Evolutionary conservation across 2,329 filamentous ascomycete genomes (phyloP).

Genomic region (Penicillium sp.): DNA sequence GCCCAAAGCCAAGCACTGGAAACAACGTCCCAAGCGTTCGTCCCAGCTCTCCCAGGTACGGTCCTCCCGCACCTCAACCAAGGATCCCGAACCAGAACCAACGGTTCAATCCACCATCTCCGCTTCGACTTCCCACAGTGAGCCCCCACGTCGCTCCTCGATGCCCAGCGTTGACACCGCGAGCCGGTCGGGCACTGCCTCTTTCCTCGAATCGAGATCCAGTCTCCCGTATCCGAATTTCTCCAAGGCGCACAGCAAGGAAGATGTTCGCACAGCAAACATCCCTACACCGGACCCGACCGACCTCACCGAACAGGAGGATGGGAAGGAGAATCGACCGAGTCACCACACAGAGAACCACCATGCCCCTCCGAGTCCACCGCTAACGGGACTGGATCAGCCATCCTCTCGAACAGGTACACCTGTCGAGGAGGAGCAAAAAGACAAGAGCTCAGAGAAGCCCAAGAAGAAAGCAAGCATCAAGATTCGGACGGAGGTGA

Average conservation of each 20-base stretch:
- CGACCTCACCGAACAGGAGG: slow-evolving; percentile 58
- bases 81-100: slow-evolving; percentile 33
- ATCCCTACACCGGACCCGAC: slow-evolving; percentile 70
- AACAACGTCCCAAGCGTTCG: slow-evolving; percentile 30
- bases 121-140: slow-evolving; percentile 20
- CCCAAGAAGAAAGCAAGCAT: slow-evolving; percentile 37
- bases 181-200: slow-evolving; percentile 34
- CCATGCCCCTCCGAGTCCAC: slow-evolving; percentile 49
- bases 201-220: slow-evolving; percentile 45
- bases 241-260: slow-evolving; percentile 89
- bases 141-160: slow-evolving; percentile 44
- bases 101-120: slow-evolving; percentile 33
- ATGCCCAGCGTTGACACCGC: slow-evolving; percentile 52
- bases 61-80: slow-evolving; percentile 34
- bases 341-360: slow-evolving; percentile 28
- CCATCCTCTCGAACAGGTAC: slow-evolving; percentile 35
- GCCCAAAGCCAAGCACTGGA: slow-evolving; percentile 29
- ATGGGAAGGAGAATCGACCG: slow-evolving; percentile 33
- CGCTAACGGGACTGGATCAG: slow-evolving; percentile 47
- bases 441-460: slow-evolving; percentile 36
- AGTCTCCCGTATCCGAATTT: slow-evolving; percentile 75
- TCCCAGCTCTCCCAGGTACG: slow-evolving; percentile 27
- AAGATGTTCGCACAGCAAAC: slow-evolving; percentile 61
- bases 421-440: slow-evolving; percentile 25
- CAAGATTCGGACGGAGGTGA: slow-evolving; percentile 38